Conservation (phyloP, 495 filamentous ascomycete genomes). For the Pyrenula massariospora region DNA sequence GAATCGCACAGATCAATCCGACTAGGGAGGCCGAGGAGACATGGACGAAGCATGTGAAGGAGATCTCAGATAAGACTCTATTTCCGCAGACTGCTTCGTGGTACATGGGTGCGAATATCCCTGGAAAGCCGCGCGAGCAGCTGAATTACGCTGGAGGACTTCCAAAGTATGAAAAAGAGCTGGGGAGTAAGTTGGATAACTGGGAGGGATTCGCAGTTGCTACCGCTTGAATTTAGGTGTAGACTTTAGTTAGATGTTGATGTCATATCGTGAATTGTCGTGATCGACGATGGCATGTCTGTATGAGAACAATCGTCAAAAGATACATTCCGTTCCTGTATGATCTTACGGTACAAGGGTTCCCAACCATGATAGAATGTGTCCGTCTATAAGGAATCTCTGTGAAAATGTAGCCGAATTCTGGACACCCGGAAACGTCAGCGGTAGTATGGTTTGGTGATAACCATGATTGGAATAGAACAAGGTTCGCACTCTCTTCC, state of each 20-base stretch:
- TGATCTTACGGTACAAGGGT: not conserved
- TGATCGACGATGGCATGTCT: too few species aligned
- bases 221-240: not conserved
- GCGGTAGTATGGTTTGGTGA: too few species aligned
- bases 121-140: conserved; percentile 31
- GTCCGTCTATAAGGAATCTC: not conserved
- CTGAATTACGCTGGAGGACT: conserved; percentile 24
- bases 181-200: not conserved
- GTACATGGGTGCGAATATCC: conserved; percentile 30
- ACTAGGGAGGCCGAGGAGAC: conserved; percentile 28
- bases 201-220: not conserved
- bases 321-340: too few species aligned
- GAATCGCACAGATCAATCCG: conserved; percentile 28
- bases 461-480: too few species aligned
- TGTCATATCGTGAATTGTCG: too few species aligned
- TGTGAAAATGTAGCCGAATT: too few species aligned
- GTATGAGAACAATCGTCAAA: too few species aligned
- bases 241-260: too few species aligned
- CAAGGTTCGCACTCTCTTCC: too few species aligned
- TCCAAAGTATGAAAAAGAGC: conserved; percentile 4
- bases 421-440: too few species aligned
- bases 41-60: conserved; percentile 28
- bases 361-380: not conserved
- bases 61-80: conserved; percentile 28
- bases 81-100: conserved; percentile 25